A percentile compares a stretch with the other conserved stretches of the same genome.
phyloP scores from a whole-genome alignment of 192 early-diverging fungal genomes.

The Umbelopsis ramanniana region DNA sequence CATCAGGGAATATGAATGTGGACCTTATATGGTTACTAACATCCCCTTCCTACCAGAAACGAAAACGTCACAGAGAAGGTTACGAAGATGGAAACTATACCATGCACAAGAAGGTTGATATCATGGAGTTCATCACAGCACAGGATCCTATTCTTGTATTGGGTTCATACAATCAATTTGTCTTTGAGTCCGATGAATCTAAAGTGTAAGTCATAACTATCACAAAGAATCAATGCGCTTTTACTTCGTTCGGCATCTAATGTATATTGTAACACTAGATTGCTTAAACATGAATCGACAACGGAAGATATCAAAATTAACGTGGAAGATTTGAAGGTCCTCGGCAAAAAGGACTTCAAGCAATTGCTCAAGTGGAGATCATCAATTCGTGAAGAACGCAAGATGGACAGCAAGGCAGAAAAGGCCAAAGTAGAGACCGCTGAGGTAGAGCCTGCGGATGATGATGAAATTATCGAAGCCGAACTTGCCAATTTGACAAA shows the following conservation, averaged over 20 bases:
- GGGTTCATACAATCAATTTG: constrained; percentile 74
- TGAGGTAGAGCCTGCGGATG: constrained; percentile 54
- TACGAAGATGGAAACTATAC: constrained; percentile 97
- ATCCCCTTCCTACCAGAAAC: constrained; percentile 50
- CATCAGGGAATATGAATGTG: too few species aligned
- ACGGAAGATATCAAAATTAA: constrained; percentile 80
- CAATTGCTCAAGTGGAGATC: constrained; percentile 88
- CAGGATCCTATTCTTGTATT: constrained; percentile 82
- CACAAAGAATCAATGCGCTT: background rate
- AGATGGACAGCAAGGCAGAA: constrained; percentile 56
- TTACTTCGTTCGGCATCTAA: background rate
- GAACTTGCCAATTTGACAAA: constrained; percentile 50
- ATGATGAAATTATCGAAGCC: constrained; percentile 61
- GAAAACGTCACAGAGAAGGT: constrained; percentile 90
- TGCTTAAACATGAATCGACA: constrained; percentile 66
- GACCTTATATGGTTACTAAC: background rate
- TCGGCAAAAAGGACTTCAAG: constrained; percentile 96
- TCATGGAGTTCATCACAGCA: constrained; percentile 80
- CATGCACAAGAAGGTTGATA: constrained; percentile 73
- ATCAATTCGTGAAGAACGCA: constrained; percentile 64
- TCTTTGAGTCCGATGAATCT: constrained; percentile 75
- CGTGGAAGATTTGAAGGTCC: constrained; percentile 87
- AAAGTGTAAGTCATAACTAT: constrained; percentile 37
- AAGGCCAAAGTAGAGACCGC: constrained; percentile 43
- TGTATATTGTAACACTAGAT: constrained; percentile 4